Base-by-base conservation (phyloP, 2,329 filamentous ascomycete genomes). In the Neonectria faginata region DNA sequence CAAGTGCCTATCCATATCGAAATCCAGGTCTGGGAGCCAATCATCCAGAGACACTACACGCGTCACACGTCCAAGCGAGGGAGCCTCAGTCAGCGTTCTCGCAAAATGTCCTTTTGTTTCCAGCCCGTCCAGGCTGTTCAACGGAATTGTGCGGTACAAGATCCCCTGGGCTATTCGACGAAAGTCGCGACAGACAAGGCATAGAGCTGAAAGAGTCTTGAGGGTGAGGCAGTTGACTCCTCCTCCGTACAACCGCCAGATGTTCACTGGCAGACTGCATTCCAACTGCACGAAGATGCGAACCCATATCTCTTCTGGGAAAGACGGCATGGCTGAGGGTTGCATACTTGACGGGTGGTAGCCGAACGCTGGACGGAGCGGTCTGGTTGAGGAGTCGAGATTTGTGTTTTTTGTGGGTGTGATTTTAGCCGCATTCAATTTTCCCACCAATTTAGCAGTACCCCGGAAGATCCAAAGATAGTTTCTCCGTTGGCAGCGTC, bases 111-210 rank as follows among this genome's bases (percentile, higher is more conserved):
- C 5, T 36, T 36, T 36, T 16, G 33, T 36, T 36, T 36, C 33
- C 14, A 6, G 33, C 5, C 33, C 33, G 5, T 36, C 12, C 1
- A 36, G 33, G 33, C 33, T 36, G 12, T 36, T 7, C 9, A 60
- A 16, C 1, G 48, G 16, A 14, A 64, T 2, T 3, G 52, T 58
- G 0, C 48, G 56, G 14, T 64, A 66, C 0, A 67, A 4, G 0
- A 64, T 3, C 10, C 18, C 20, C 4, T 64, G 65, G 2, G 64
- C 60, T 3, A 67, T 45, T 10, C 48, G 56, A 6, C 14, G 59
- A 27, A 66, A 61, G 8, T 58, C 41, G 20, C 52, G 59, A 14
- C 60, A 57, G 11, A 60, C 65, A 18, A 67, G 63, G 8, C 33
- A 66, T 14, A 66, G 47, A 7, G 51, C 33, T 16, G 12, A 0